These are phyloP conservation scores for Leccinum griseonigrum DNA, from an alignment of 1,284 basidiomycete species.

Conservation along the genomic window DNA sequence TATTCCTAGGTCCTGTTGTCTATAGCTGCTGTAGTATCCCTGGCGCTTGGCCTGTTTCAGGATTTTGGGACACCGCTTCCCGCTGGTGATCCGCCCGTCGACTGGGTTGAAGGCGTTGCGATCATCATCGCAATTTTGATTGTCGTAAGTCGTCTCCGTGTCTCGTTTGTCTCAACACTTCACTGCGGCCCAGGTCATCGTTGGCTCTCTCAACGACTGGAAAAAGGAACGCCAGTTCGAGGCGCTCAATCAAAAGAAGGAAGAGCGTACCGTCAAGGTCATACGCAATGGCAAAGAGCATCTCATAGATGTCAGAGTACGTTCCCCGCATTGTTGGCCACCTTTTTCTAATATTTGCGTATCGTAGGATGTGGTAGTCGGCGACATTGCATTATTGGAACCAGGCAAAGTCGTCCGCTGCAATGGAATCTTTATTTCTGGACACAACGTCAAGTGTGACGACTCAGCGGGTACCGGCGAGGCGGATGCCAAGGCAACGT, in stretches of 20 bases:
- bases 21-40: slow-evolving; percentile 88
- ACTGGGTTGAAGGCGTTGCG: slow-evolving; percentile 99
- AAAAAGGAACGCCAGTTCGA: slow-evolving; percentile 98
- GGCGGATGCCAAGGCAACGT: slow-evolving; percentile 87
- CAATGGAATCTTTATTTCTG: slow-evolving; percentile 91
- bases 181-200: slow-evolving; percentile 57
- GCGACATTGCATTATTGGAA: slow-evolving; percentile 89
- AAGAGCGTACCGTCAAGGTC: slow-evolving; percentile 91
- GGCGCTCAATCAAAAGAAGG: slow-evolving; percentile 91
- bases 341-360: not conserved
- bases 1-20: slow-evolving; percentile 74
- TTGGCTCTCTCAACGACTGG: slow-evolving; percentile 91
- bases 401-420: slow-evolving; percentile 96
- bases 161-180: slow-evolving; percentile 3
- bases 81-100: slow-evolving; percentile 65
- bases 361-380: slow-evolving; percentile 83
- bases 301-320: slow-evolving; percentile 77
- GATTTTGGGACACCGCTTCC: slow-evolving; percentile 77
- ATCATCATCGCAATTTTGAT: slow-evolving; percentile 89
- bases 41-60: slow-evolving; percentile 93
- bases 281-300: slow-evolving; percentile 82
- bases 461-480: slow-evolving; percentile 97
- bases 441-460: slow-evolving; percentile 96
- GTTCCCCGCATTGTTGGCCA: slow-evolving; percentile 13
- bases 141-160: slow-evolving; percentile 53